Evolutionary conservation across 495 filamentous ascomycete species (phyloP), one percentile per base, ranked within the genome.

Genomic region (Daldinia bambusicola): DNA sequence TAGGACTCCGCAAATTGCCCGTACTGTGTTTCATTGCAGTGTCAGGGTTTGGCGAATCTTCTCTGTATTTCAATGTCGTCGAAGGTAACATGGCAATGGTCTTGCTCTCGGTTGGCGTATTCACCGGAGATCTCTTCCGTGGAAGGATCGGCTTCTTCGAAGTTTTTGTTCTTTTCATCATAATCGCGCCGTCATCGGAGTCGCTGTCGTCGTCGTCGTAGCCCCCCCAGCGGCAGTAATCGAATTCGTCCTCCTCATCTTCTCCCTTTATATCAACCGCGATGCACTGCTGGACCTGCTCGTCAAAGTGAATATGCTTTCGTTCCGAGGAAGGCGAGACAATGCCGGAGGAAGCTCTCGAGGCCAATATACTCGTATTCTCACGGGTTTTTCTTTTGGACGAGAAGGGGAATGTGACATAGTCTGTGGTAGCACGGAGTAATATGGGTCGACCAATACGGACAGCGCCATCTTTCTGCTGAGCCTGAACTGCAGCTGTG

Each of bases 301-400:
- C 90, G 78, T 97, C 95, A 81, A 99, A 99, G 76, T 97, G 93
- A 55, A 99, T 98, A 76, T 97, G 95, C 48, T 90, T 92, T 63
- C 84, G 85, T 73, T 91, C 92, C 5, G 80, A 66, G 37, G 82
- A 84, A 5, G 94, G 94, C 4, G 93, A 94, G 2, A 82, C 80
- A 38, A 90, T 70, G 14, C 89, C 89, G 16, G 89, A 91, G 2
- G 88, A 88, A 20, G 82, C 80, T n/a, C 81, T 76, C 13, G 89
- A 91, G 4, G 88, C 83, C 18, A 85, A 78, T 43, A 85, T 80
- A 75, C 87, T 89, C 50, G 84, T 86, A 43, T 84, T 82, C 51
- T 87, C 85, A 56, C 83, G 77, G 61, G 88, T 91, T 20, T 80
- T 77, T 13, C 87, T 81, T 37, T 82, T 79, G 5, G 88, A 89